Base-by-base conservation (phyloP, 1,139 yeast species). In the Saccharomyces uvarum region DNA sequence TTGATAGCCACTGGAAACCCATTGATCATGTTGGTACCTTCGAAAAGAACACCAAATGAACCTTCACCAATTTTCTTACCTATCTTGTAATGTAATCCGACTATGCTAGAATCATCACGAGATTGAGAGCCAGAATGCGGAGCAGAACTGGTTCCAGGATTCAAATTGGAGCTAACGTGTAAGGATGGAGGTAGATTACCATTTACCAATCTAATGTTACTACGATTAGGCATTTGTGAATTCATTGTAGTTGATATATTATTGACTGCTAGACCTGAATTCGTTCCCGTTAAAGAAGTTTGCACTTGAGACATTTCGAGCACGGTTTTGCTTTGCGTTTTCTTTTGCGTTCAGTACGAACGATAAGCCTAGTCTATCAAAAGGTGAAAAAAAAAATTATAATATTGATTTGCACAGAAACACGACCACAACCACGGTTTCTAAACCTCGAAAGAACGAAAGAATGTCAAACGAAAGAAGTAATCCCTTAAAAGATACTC, bases 11-110 rank as follows among this genome's bases (percentile, higher is more conserved):
- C 90, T 16, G 84, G 84, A 24, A 81, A 81, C 47, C 84, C 84
- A 66, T 84, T 84, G 63, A 84, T 77, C 61, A 85, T 76, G 66
- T 85, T 85, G 47, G 83, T 78, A 59, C 91, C 91, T 73, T 85
- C 91, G 65, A 85, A 85, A 54, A 85, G 82, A 48, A 84, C 86
- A 53, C 91, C 91, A 70, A 85, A 85, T 2, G 89, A 84, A 16
- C 91, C 91, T 69, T 84, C 91, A 54, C 91, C 91, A 51, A 85
- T 84, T 70, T 84, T 85, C 70, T 84, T 84, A 48, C 90, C 90
- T 52, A 84, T 83, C 64, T 83, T 82, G 70, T 84, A 85, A 70
- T 85, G 90, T 60, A 84, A 76, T 1, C 90, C 91, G 51, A 85
- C 88, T 44, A 84, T 85, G 61, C 61, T 61, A n/a, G 61, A 56